phyloP scores from a whole-genome alignment of 805 yeast genomes.

The Metschnikowia proteae region DNA sequence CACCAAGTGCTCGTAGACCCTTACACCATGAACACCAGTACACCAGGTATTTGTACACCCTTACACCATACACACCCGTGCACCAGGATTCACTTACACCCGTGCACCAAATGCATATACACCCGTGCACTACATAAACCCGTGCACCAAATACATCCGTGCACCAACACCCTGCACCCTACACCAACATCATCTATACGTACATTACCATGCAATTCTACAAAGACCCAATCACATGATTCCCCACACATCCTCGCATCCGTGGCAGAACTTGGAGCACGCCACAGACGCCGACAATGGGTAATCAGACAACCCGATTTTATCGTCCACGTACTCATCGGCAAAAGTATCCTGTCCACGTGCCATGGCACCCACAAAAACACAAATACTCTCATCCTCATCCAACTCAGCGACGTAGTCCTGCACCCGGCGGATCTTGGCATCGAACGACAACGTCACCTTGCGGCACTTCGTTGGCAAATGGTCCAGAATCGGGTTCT shows the following conservation, averaged over 20 bases:
- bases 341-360: slow-evolving; percentile 97
- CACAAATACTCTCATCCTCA: slow-evolving; percentile 91
- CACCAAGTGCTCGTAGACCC: no score
- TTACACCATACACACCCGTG: no score
- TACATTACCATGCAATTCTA: neutral
- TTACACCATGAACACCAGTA: no score
- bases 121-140: neutral
- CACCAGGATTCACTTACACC: neutral
- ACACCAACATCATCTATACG: no score
- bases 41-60: no score
- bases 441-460: slow-evolving; percentile 88
- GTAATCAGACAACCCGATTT: slow-evolving; percentile 91
- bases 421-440: slow-evolving; percentile 81
- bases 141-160: neutral
- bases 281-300: slow-evolving; percentile 97
- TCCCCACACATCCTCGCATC: slow-evolving; percentile 97
- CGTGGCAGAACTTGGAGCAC: slow-evolving; percentile 96
- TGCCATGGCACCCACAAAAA: slow-evolving; percentile 99
- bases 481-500: slow-evolving; percentile 96
- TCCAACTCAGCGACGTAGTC: slow-evolving; percentile 79
- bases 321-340: slow-evolving; percentile 94
- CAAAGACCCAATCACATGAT: slow-evolving; percentile 35
- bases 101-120: neutral
- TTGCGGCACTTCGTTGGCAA: slow-evolving; percentile 94
- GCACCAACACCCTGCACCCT: neutral